Evolutionary conservation across 805 yeast species (phyloP).

Genomic region (Millerozyma miso): DNA sequence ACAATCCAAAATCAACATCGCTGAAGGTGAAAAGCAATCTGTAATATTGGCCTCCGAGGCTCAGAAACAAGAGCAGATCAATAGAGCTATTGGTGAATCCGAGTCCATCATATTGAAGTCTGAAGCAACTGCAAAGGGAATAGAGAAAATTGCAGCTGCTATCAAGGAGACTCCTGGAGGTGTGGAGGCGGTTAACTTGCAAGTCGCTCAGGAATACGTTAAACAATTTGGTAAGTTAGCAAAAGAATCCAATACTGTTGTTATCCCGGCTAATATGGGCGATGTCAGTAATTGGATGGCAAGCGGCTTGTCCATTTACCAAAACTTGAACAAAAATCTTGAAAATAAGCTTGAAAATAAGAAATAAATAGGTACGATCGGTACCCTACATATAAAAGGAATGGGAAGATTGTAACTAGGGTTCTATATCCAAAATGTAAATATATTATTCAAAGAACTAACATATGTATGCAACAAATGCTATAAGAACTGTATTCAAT

Average conservation of each 20-base stretch:
- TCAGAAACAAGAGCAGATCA: slow-evolving; percentile 53
- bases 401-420: slow-evolving; percentile 4
- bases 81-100: slow-evolving; percentile 70
- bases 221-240: slow-evolving; percentile 80
- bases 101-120: slow-evolving; percentile 64
- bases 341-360: slow-evolving; percentile 9
- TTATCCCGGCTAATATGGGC: slow-evolving; percentile 71
- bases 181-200: slow-evolving; percentile 68
- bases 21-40: slow-evolving; percentile 75
- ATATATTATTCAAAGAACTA: too few relatives aligned
- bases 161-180: slow-evolving; percentile 68
- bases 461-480: too few relatives aligned
- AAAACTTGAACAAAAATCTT: slow-evolving; percentile 36
- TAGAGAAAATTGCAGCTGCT: slow-evolving; percentile 60
- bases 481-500: too few relatives aligned
- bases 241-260: slow-evolving; percentile 73
- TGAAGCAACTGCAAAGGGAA: slow-evolving; percentile 70
- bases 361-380: not conserved
- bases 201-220: slow-evolving; percentile 79
- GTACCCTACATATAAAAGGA: slow-evolving; percentile 3
- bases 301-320: slow-evolving; percentile 69
- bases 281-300: slow-evolving; percentile 74
- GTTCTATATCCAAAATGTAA: too few relatives aligned
- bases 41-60: slow-evolving; percentile 77
- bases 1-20: slow-evolving; percentile 74